Base-by-base conservation (phyloP, 805 yeast species). In the Suhomyces pyralidae region DNA sequence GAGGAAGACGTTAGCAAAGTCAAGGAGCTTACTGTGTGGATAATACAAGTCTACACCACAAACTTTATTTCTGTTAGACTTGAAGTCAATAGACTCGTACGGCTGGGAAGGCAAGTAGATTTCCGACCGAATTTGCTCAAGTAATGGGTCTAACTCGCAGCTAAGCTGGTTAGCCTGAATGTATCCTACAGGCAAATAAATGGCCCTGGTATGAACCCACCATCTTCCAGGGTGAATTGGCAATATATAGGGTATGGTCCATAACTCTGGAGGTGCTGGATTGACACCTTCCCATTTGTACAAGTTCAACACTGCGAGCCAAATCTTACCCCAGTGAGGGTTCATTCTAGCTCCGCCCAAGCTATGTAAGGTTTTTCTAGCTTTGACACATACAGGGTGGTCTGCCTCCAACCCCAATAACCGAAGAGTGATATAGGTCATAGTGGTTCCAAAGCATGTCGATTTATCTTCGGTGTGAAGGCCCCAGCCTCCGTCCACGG, bases 401-500 rank as follows among this genome's bases (percentile, higher is more conserved):
- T 82, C 82, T 1, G 81, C 74, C 1, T 81, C 70, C 59, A 94
- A 64, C 0, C 99, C 99, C 48, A 93, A 70, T 12, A 94, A 68
- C 56, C 99, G 78, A 55, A 94, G 74, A n/a, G 75, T 73, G 7
- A 93, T 86, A 67, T 94, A 94, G 68, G 91, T 92, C 59, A 94
- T 79, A 0, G 89, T 77, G 1, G 99, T 94, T 5, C 99, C 99
- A 67, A 92, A 92, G 59, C 94, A 94, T 0, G 99, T 94, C 7
- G 94, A 85, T 66, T 93, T 94, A 66, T 94, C 99, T 49, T 83
- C 84, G 4, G 91, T 82, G 66, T 94, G 97, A 38, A 94, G 76
- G 0, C 99, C 99, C 99, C 99, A 94, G 2, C 99, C 99, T n/a
- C 99, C 99, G 68, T 94, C 99, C 0, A 92, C 97, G 0, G 97